Percentiles rank a stretch among this genome's conserved stretches.
Conservation (phyloP, 805 yeast species). For the Pichia ethanolica region DNA sequence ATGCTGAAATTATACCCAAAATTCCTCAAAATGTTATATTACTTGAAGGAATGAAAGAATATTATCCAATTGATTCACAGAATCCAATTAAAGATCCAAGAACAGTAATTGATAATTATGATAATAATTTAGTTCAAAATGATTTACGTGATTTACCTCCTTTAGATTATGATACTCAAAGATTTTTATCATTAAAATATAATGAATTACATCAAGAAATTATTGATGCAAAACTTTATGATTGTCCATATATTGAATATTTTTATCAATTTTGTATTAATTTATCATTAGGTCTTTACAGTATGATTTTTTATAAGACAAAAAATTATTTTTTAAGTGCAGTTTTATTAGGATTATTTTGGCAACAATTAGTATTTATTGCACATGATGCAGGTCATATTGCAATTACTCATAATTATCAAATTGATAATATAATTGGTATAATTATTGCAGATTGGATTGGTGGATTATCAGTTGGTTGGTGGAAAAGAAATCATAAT, state of each 20-base stretch:
- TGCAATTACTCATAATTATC: constrained; percentile 73
- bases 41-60: constrained; percentile 28
- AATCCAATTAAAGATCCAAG: constrained; percentile 48
- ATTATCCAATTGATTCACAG: constrained; percentile 28
- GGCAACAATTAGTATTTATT: constrained; percentile 87
- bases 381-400: constrained; percentile 91
- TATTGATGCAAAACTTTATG: constrained; percentile 52
- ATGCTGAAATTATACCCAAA: constrained; percentile 38
- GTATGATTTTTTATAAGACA: constrained; percentile 41
- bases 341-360: constrained; percentile 57
- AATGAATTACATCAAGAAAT: constrained; percentile 50
- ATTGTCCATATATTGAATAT: constrained; percentile 69
- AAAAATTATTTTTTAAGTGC: constrained; percentile 51
- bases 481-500: constrained; percentile 94
- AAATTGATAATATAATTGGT: constrained; percentile 67
- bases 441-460: constrained; percentile 64
- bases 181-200: constrained; percentile 47
- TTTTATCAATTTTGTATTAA: constrained; percentile 63
- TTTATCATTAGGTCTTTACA: constrained; percentile 40
- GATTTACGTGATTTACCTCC: constrained; percentile 56
- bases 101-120: constrained; percentile 46
- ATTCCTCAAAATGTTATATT: constrained; percentile 44
- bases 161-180: constrained; percentile 63
- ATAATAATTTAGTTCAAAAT: constrained; percentile 43
- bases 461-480: constrained; percentile 86